phyloP scores from a whole-genome alignment of 2,329 filamentous ascomycete genomes.

The Colletotrichum sp. region DNA sequence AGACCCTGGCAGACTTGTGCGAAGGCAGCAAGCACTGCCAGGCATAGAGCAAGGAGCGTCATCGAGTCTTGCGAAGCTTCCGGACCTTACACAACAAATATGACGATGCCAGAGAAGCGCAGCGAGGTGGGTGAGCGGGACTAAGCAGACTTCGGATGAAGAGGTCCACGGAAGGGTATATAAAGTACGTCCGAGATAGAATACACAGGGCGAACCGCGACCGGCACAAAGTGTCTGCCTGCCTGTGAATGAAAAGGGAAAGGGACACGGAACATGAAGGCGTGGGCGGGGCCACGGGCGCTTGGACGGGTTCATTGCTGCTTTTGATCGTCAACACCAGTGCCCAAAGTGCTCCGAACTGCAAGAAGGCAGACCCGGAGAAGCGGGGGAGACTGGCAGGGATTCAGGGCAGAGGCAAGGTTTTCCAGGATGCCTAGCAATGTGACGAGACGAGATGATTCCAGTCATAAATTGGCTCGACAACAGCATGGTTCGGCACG shows the following conservation, averaged over 20 bases:
- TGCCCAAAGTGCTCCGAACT: neutral
- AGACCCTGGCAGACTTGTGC: conserved; percentile 44
- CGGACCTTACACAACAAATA: neutral
- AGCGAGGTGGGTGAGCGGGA: neutral
- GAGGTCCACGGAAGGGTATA: neutral
- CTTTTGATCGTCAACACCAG: neutral
- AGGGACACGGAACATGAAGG: neutral
- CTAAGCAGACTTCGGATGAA: neutral
- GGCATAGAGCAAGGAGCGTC: neutral
- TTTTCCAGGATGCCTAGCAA: neutral
- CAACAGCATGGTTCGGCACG: neutral
- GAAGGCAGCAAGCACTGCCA: conserved; percentile 8
- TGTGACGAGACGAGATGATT: neutral
- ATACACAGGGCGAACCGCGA: neutral
- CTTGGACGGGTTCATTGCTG: neutral
- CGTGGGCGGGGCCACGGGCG: neutral
- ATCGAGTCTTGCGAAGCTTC: neutral
- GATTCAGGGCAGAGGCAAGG: neutral
- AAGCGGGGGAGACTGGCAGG: neutral
- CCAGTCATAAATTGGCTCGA: neutral
- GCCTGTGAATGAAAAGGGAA: neutral
- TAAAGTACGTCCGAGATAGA: neutral
- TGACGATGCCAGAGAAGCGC: neutral
- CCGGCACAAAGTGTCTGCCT: neutral
- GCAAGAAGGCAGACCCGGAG: neutral